Percentiles rank a stretch among this genome's conserved stretches.
Conservation (phyloP, 208 protist species). For the Leishmania amazonensis region DNA sequence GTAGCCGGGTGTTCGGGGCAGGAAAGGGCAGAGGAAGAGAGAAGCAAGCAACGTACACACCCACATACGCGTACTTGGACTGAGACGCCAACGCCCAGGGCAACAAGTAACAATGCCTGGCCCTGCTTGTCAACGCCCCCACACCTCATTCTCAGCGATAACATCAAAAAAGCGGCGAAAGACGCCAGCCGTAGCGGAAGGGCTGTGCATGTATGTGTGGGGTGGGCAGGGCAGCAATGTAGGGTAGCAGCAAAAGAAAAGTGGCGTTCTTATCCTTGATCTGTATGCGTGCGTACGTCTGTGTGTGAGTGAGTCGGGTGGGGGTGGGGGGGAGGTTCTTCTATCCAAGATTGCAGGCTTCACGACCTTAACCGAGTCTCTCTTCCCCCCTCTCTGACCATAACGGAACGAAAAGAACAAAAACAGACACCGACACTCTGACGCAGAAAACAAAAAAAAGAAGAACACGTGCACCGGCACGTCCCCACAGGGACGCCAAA, state of each 20-base stretch:
- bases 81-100: background rate
- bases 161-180: background rate
- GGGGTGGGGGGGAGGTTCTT: background rate
- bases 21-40: background rate
- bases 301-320: background rate
- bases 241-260: background rate
- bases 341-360: background rate
- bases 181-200: background rate
- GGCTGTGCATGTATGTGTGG: background rate
- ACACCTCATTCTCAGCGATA: background rate
- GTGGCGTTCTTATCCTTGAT: background rate
- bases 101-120: background rate
- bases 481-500: background rate
- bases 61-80: background rate
- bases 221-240: background rate
- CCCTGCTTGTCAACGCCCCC: background rate
- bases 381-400: background rate
- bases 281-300: background rate
- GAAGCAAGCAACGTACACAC: background rate
- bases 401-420: background rate
- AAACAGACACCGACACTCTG: constrained; percentile 1
- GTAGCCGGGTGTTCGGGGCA: background rate
- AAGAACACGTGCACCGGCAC: background rate
- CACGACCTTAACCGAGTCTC: background rate
- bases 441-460: background rate